Base-by-base conservation (phyloP, 208 protist species). In the Leishmania tropica region DNA sequence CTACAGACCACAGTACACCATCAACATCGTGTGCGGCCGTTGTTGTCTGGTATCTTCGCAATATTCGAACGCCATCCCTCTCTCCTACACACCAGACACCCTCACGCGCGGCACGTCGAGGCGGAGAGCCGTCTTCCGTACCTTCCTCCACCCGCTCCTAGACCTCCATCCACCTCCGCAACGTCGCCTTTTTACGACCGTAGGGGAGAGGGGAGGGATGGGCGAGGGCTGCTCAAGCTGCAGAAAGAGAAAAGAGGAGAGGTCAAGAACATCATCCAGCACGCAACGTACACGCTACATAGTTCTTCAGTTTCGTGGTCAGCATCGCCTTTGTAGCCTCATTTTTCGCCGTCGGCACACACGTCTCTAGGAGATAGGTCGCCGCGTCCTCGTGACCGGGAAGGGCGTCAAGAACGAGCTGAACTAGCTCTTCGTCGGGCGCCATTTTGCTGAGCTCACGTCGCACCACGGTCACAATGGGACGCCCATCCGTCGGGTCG, bases 381-480 rank as follows among this genome's bases (percentile, higher is more conserved):
- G 84, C 92, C 24, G 77, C 79, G 37, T 90, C 87, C 62, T 54
- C 79, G 35, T 91, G 84, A 2, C 85, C 81, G 3, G 92, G 91
- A 40, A 92, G 80, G 6, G 88, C 83, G 3, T 87, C 78, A 11
- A 96, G 70, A 13, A 96, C 78, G 21, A 84, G 37, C 31, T 90
- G 82, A 13, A 97, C 42, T 4, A 96, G 71, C 48, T 95, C 90
- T n/a, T 81, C 79, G 75, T 95, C 79, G 2, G 87, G 83, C 0
- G 58, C 84, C 11, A 76, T 70, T 42, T 88, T 89, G 51, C 78
- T 81, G 56, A 92, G 71, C 74, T 93, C 88, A 19, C 86, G 83
- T 0, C 94, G 91, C 51, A 96, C 82, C 0, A 94, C 89, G 5
- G 86, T 87, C n/a, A 90, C 80, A n/a, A 97, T 76, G 3, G 88